Conservation (phyloP, 31 red algal species). For the Asparagopsis taxiformis region DNA sequence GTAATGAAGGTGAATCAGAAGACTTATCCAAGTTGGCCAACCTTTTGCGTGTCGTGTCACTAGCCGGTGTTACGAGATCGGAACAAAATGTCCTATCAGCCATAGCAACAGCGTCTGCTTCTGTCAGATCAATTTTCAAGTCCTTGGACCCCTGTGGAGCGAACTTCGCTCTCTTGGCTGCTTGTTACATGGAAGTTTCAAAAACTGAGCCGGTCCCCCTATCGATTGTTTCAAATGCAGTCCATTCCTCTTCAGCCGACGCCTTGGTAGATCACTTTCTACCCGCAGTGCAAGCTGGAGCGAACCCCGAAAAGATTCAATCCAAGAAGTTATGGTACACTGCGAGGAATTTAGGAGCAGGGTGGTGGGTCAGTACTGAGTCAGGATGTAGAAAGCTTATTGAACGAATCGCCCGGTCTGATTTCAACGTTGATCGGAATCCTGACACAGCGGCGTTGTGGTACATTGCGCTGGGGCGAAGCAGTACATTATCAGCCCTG, state of each 20-base stretch:
- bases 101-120: conserved; percentile 52
- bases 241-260: conserved; percentile 76
- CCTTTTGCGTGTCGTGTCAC: conserved; percentile 26
- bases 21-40: conserved; percentile 56
- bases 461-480: conserved; percentile 59
- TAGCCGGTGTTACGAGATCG: conserved; percentile 48
- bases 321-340: conserved; percentile 35
- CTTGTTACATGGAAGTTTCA: conserved; percentile 34
- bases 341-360: conserved; percentile 50
- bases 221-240: conserved; percentile 60
- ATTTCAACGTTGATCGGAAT: conserved; percentile 42
- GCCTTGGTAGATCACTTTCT: conserved; percentile 72
- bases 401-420: conserved; percentile 68
- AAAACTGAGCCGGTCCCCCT: conserved; percentile 28
- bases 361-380: conserved; percentile 69
- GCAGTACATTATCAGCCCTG: conserved; percentile 54
- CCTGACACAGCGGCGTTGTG: conserved; percentile 73
- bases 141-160: conserved; percentile 62
- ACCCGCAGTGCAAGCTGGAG: conserved; percentile 18
- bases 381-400: conserved; percentile 43
- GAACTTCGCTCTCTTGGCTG: conserved; percentile 51
- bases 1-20: neutral
- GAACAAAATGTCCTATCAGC: conserved; percentile 54
- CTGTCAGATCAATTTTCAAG: conserved; percentile 27
- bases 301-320: neutral